Conservation (phyloP, 108 stramenopile species). For the Aurantiochytrium sp. region DNA sequence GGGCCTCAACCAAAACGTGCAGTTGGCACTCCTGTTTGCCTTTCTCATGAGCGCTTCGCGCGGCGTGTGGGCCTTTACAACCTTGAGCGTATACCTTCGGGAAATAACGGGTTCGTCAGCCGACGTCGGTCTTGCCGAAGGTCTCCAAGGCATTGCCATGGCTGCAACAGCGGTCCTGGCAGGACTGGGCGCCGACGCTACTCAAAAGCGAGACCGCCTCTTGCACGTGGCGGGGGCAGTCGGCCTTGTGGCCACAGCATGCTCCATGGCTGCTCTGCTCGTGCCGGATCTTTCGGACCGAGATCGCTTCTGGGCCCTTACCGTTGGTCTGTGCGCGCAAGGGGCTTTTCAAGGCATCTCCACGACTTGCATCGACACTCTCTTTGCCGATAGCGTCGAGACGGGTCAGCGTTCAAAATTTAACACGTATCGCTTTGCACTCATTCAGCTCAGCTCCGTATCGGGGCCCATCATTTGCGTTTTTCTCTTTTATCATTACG, state of each 20-base stretch:
- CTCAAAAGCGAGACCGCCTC: neutral
- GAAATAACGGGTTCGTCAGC: neutral
- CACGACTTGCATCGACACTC: neutral
- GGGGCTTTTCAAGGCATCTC: neutral
- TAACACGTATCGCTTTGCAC: slow-evolving; percentile 43
- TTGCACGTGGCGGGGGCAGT: neutral
- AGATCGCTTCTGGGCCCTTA: neutral
- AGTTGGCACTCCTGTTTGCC: neutral
- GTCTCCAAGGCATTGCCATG: slow-evolving; percentile 8
- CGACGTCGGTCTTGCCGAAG: slow-evolving; percentile 10
- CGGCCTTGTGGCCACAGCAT: neutral
- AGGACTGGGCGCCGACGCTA: neutral
- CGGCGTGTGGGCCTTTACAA: neutral
- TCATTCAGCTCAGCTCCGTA: slow-evolving; percentile 34
- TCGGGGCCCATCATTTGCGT: slow-evolving; percentile 59
- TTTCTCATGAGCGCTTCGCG: neutral
- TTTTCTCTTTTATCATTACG: slow-evolving; percentile 41
- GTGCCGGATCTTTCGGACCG: neutral
- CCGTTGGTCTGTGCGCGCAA: neutral
- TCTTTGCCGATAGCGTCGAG: slow-evolving; percentile 26
- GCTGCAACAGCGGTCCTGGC: neutral
- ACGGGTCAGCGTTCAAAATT: slow-evolving; percentile 38
- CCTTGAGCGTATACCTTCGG: neutral
- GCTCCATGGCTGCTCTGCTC: neutral
- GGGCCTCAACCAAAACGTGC: slow-evolving; percentile 2